Conservation (phyloP, 2,329 filamentous ascomycete species). For the Tolypocladium nubicola region DNA sequence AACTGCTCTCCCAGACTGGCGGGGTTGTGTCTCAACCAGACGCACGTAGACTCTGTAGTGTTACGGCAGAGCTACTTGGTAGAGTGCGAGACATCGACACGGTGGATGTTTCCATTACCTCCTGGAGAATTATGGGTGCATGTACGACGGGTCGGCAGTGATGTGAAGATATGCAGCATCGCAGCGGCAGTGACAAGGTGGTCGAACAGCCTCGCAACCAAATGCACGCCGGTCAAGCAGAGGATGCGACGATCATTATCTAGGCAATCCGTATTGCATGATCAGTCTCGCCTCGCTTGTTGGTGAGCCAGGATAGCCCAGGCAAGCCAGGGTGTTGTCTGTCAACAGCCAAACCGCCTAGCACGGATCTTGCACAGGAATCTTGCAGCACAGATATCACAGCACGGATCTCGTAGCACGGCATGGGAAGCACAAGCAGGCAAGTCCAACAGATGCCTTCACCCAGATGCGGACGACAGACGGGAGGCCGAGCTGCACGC, state of each 20-base stretch:
- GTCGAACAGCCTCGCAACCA: neutral
- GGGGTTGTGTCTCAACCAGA: no score
- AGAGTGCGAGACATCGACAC: no score
- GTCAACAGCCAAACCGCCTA: neutral
- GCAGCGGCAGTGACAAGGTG: neutral
- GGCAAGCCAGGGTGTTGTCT: neutral
- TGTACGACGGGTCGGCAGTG: neutral
- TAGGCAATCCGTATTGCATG: neutral
- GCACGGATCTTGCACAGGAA: neutral
- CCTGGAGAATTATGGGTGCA: no score
- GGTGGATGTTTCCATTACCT: no score
- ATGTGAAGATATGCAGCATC: neutral
- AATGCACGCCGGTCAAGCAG: neutral
- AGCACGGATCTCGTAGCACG: neutral
- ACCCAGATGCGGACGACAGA: neutral
- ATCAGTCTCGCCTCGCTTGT: neutral
- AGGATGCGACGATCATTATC: neutral
- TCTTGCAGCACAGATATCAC: neutral
- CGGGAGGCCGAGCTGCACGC: neutral
- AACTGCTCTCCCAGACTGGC: no score
- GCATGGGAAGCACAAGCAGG: neutral
- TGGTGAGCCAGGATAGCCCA: neutral
- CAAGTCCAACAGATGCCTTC: neutral
- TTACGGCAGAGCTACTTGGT: no score
- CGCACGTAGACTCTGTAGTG: no score